phyloP scores from a whole-genome alignment of 2,329 filamentous ascomycete genomes.

The Venturia asperata region DNA sequence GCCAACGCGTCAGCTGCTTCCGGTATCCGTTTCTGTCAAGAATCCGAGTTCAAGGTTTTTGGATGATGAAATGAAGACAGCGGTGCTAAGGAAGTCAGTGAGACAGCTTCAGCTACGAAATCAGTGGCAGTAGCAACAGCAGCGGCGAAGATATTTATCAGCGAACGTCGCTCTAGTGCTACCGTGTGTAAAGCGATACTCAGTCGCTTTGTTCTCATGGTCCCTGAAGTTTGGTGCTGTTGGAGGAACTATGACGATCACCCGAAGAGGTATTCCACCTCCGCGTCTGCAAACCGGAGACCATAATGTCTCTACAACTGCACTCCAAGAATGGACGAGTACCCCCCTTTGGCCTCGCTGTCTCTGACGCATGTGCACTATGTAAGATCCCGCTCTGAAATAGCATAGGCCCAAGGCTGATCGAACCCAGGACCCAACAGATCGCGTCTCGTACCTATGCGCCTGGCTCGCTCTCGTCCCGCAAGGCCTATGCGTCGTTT shows the following conservation, averaged over 20 bases:
- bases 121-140: not conserved
- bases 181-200: not conserved
- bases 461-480: constrained; percentile 92
- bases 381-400: constrained; percentile 46
- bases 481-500: constrained; percentile 83
- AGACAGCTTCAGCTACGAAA: not conserved
- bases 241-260: constrained; percentile 1
- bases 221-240: not conserved
- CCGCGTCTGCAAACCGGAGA: not conserved
- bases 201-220: not conserved
- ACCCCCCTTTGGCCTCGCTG: constrained; percentile 70
- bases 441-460: constrained; percentile 76
- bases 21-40: not conserved
- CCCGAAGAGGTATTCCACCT: not conserved
- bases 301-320: not conserved
- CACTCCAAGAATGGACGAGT: constrained; percentile 36
- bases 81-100: not conserved
- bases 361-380: constrained; percentile 96
- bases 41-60: not conserved
- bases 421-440: constrained; percentile 64
- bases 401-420: not conserved
- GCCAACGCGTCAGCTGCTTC: not conserved
- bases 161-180: not conserved
- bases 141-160: not conserved
- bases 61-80: not conserved